These are phyloP conservation scores for Blastocystis sp. DNA, from an alignment of 352 stramenopile species.

Conservation along the genomic window DNA sequence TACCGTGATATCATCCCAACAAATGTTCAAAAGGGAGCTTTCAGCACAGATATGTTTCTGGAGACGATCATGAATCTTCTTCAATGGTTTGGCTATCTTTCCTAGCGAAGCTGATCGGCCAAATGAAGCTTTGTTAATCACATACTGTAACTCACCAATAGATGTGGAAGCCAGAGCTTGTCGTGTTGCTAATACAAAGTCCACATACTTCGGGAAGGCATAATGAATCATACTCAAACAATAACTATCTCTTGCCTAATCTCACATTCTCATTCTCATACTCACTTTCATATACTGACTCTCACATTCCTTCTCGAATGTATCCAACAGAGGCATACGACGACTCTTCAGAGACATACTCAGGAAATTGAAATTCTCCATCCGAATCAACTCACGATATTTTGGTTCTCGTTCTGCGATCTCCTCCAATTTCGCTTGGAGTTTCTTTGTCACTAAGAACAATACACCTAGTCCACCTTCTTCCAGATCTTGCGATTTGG, in stretches of 20 bases:
- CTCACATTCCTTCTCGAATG: background rate
- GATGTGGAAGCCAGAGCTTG: background rate
- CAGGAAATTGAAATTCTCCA: conserved; percentile 27
- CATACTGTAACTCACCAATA: background rate
- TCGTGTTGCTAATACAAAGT: background rate
- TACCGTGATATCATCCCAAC: conserved; percentile 5
- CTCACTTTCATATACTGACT: background rate
- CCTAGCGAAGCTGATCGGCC: background rate
- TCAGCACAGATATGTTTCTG: conserved; percentile 28
- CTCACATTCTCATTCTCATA: background rate
- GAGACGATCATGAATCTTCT: background rate
- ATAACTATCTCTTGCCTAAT: background rate
- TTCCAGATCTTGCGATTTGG: background rate
- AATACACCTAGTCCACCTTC: background rate
- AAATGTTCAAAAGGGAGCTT: background rate
- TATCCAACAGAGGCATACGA: background rate
- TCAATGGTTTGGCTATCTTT: background rate
- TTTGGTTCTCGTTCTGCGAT: conserved; percentile 22
- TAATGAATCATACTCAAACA: conserved; percentile 16
- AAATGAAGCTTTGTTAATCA: background rate
- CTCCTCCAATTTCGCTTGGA: background rate
- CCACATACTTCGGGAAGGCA: background rate
- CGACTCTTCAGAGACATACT: background rate
- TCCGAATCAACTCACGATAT: conserved; percentile 26
- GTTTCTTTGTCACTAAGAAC: background rate